Conservation (phyloP, 306 rosid species). For the Fragaria ananassa region DNA sequence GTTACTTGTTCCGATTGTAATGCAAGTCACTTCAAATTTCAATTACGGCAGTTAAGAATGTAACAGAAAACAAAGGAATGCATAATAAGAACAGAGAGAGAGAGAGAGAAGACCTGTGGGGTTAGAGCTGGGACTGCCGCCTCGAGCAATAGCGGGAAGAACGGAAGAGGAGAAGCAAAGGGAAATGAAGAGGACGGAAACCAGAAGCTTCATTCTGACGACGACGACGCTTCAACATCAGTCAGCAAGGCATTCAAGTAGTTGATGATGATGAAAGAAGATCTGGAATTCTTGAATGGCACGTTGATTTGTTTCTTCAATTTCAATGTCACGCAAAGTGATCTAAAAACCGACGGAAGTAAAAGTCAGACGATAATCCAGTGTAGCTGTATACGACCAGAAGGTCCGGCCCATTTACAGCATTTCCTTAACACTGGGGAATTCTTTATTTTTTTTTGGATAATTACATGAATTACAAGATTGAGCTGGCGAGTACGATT, state of each 20-base stretch:
- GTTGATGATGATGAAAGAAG: background rate
- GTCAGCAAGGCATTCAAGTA: slow-evolving; percentile 9
- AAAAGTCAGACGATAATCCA: background rate
- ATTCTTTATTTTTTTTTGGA: too few species aligned
- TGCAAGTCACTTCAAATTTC: background rate
- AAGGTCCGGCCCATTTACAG: background rate
- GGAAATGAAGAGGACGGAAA: slow-evolving; percentile 40
- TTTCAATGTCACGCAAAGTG: slow-evolving; percentile 1
- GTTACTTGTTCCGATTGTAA: background rate
- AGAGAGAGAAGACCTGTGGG: slow-evolving; percentile 44
- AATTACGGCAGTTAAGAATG: background rate
- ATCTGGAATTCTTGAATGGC: background rate
- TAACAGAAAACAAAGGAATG: background rate
- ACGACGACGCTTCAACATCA: slow-evolving; percentile 10
- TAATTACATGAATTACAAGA: too few species aligned
- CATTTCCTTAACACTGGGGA: background rate
- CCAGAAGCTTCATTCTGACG: slow-evolving; percentile 20
- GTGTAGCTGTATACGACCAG: background rate
- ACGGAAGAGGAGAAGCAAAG: slow-evolving; percentile 30
- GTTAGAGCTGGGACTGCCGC: slow-evolving; percentile 29
- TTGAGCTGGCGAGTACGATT: too few species aligned
- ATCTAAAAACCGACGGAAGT: background rate
- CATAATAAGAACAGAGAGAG: background rate
- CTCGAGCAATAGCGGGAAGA: slow-evolving; percentile 43
- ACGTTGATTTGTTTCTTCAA: background rate